Evolutionary conservation across 192 early-diverging fungal species (phyloP).

Genomic region (Gonapodya sp.): DNA sequence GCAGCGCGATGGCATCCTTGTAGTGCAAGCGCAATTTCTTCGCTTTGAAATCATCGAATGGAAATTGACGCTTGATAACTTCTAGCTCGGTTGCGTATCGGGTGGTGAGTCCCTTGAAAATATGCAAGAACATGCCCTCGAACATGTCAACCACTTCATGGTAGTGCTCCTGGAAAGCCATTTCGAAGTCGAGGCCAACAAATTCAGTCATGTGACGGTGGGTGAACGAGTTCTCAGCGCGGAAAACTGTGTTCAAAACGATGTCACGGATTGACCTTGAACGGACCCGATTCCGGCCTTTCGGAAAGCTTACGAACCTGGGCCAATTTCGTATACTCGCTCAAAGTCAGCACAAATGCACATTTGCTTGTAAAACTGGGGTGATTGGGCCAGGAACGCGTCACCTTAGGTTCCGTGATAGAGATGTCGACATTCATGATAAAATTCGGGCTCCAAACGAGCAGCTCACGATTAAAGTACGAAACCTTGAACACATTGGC

Average conservation of each 20-base stretch:
- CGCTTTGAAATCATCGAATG: slow-evolving; percentile 83
- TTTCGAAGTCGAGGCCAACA: slow-evolving; percentile 96
- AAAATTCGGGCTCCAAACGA: slow-evolving; percentile 12
- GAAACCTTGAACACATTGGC: slow-evolving; percentile 95
- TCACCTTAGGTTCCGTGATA: slow-evolving; percentile 41
- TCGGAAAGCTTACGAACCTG: slow-evolving; percentile 21
- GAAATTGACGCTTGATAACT: slow-evolving; percentile 78
- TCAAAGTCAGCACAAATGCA: slow-evolving; percentile 94
- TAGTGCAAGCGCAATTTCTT: slow-evolving; percentile 78
- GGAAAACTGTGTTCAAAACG: slow-evolving; percentile 63
- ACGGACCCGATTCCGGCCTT: slow-evolving; percentile 1
- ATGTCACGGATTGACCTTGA: not conserved
- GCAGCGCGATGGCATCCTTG: slow-evolving; percentile 78
- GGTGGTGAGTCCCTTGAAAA: slow-evolving; percentile 81
- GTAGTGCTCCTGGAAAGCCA: slow-evolving; percentile 98
- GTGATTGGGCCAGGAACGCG: slow-evolving; percentile 94
- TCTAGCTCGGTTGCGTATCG: slow-evolving; percentile 76
- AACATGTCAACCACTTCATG: slow-evolving; percentile 94
- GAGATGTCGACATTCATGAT: not conserved
- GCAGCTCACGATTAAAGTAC: slow-evolving; percentile 80
- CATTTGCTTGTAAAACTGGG: slow-evolving; percentile 99
- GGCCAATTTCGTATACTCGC: slow-evolving; percentile 94
- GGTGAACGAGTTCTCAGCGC: slow-evolving; percentile 96
- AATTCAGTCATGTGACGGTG: slow-evolving; percentile 99
- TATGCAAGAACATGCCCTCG: slow-evolving; percentile 82